Evolutionary conservation across 768 basidiomycete genomes (phyloP).

Genomic region (Trametes villosa): DNA sequence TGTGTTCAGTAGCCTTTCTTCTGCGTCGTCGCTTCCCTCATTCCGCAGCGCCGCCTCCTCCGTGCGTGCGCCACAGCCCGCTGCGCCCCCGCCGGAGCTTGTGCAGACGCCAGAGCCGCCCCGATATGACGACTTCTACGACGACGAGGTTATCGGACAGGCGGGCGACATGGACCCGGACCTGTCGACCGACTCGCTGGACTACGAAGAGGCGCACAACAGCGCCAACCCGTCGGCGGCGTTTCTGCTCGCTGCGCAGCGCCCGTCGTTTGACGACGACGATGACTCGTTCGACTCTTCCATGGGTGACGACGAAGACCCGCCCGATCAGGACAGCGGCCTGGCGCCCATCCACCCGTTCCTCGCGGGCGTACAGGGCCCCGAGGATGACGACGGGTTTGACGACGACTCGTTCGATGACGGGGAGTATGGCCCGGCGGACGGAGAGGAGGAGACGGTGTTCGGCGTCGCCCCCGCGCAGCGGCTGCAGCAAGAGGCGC

Average conservation of each 20-base stretch:
- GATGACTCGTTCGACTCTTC: constrained; percentile 56
- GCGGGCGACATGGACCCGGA: constrained; percentile 43
- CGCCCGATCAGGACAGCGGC: constrained; percentile 34
- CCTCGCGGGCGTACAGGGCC: constrained; percentile 42
- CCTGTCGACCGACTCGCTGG: constrained; percentile 59
- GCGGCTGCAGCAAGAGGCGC: constrained; percentile 20
- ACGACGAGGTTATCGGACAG: constrained; percentile 31
- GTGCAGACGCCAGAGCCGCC: constrained; percentile 32
- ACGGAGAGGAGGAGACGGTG: constrained; percentile 62
- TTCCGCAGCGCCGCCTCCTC: constrained; percentile 15
- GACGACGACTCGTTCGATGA: constrained; percentile 56
- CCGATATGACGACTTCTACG: constrained; percentile 32
- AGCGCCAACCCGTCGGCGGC: constrained; percentile 71
- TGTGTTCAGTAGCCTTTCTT: constrained; percentile 21
- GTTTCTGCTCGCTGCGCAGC: constrained; percentile 63
- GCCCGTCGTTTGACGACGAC: constrained; percentile 42
- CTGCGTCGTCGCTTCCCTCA: constrained; percentile 15
- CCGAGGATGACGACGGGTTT: constrained; percentile 50
- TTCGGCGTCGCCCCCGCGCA: constrained; percentile 66
- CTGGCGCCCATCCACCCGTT: constrained; percentile 63
- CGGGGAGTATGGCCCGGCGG: constrained; percentile 34
- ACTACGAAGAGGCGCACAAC: constrained; percentile 55
- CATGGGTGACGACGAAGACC: constrained; percentile 49
- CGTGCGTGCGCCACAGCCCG: neutral
- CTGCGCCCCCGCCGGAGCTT: constrained; percentile 11